Percentiles rank a stretch among this genome's conserved stretches.
Evolutionary conservation across 192 early-diverging fungal species (phyloP).

Genomic region (Paraglomus brasilianum): DNA sequence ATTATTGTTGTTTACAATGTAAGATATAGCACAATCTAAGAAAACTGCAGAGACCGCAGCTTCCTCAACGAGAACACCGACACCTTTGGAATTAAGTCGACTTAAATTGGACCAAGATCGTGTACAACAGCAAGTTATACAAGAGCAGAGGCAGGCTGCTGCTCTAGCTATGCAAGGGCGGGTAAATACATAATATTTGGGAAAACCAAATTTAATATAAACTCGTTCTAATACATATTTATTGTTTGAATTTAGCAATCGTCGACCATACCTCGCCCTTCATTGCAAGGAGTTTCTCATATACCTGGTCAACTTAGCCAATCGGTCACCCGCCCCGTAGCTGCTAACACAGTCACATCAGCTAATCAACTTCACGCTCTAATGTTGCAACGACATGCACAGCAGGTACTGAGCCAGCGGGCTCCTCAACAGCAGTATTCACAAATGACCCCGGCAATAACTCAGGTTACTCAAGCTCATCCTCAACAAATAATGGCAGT

Average conservation of each 20-base stretch:
- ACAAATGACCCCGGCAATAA: conserved; percentile 29
- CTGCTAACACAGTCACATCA: neutral
- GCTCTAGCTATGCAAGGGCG: conserved; percentile 43
- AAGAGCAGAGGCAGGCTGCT: conserved; percentile 51
- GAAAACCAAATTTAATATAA: neutral
- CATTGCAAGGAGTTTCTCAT: conserved; percentile 18
- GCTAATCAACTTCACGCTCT: neutral
- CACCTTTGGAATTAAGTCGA: conserved; percentile 56
- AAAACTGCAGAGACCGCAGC: neutral
- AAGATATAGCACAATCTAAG: conserved; percentile 2
- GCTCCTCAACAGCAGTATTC: conserved; percentile 25
- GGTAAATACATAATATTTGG: conserved; percentile 29
- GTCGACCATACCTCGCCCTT: conserved; percentile 5
- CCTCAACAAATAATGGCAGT: conserved; percentile 32
- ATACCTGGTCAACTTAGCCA: neutral
- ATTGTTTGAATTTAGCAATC: conserved; percentile 8
- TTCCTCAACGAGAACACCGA: conserved; percentile 30
- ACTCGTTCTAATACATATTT: conserved; percentile 5
- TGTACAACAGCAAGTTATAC: conserved; percentile 45
- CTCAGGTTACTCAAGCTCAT: conserved; percentile 31
- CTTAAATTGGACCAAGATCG: conserved; percentile 52
- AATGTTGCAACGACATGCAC: conserved; percentile 23
- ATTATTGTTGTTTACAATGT: conserved; percentile 10
- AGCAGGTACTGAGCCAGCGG: conserved; percentile 25
- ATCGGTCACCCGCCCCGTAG: neutral